These are phyloP conservation scores for Thelephora aurantiotincta DNA, from an alignment of 768 basidiomycete genomes.

Conservation along the genomic window DNA sequence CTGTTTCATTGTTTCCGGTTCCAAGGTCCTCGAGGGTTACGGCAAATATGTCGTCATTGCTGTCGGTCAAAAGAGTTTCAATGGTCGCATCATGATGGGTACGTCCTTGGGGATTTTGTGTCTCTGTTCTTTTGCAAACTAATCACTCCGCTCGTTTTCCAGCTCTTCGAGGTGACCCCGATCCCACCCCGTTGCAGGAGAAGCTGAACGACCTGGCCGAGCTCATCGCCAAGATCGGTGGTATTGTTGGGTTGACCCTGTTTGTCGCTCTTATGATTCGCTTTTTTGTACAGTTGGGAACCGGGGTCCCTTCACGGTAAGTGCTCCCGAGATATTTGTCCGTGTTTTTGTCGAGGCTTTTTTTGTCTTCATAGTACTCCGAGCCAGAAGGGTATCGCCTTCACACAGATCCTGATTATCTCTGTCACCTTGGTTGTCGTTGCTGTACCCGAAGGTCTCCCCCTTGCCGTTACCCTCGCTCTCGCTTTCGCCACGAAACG, in stretches of 20 bases:
- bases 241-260: constrained; percentile 64
- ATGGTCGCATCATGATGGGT: constrained; percentile 98
- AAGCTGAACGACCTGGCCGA: constrained; percentile 94
- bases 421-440: constrained; percentile 85
- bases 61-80: constrained; percentile 86
- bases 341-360: neutral
- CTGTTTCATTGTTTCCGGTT: constrained; percentile 85
- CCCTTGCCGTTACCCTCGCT: constrained; percentile 91
- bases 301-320: constrained; percentile 39
- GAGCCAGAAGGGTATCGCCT: constrained; percentile 76
- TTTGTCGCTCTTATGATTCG: constrained; percentile 83
- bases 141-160: constrained; percentile 1
- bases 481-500: constrained; percentile 95
- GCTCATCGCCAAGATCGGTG: constrained; percentile 85
- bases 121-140: neutral
- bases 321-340: constrained; percentile 1
- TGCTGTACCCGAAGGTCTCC: constrained; percentile 86
- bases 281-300: constrained; percentile 83
- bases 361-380: constrained; percentile 31
- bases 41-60: constrained; percentile 88
- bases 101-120: constrained; percentile 15
- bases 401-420: constrained; percentile 90
- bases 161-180: constrained; percentile 80
- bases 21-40: constrained; percentile 89
- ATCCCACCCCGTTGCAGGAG: constrained; percentile 85